phyloP scores from a whole-genome alignment of 345 rosid genomes.

The Populus pruinosa region DNA sequence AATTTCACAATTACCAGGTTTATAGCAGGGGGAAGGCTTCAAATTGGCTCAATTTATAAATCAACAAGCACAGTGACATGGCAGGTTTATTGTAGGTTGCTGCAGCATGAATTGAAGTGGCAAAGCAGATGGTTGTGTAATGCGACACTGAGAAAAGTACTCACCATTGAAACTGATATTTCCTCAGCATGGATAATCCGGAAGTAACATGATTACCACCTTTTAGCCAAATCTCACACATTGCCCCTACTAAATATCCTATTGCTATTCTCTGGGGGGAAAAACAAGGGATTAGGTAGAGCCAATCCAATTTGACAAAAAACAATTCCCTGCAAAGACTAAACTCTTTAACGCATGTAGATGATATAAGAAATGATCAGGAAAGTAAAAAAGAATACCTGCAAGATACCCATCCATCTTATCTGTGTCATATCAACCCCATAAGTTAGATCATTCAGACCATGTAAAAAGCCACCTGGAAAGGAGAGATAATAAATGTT shows the following conservation, averaged over 20 bases:
- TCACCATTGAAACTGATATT: slow-evolving; percentile 63
- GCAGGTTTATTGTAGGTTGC: neutral
- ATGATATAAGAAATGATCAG: neutral
- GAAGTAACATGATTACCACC: slow-evolving; percentile 43
- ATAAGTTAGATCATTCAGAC: slow-evolving; percentile 51
- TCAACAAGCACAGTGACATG: neutral
- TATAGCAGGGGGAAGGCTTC: neutral
- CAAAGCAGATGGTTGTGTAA: neutral
- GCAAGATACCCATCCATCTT: slow-evolving; percentile 77
- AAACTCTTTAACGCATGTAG: neutral
- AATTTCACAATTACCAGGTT: neutral
- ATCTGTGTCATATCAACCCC: slow-evolving; percentile 59
- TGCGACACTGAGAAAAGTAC: neutral
- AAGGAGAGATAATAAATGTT: slow-evolving; percentile 11
- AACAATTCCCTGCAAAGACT: neutral
- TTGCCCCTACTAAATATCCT: slow-evolving; percentile 61
- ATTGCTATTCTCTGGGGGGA: slow-evolving; percentile 68
- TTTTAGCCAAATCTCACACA: slow-evolving; percentile 87
- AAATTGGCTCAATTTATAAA: neutral
- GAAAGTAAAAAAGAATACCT: slow-evolving; percentile 40
- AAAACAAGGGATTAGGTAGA: neutral
- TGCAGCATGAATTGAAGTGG: neutral
- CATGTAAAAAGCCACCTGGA: slow-evolving; percentile 82
- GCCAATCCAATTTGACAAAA: neutral
- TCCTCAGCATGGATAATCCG: slow-evolving; percentile 39